Evolutionary conservation across 108 stramenopile species (phyloP).

Genomic region (Stephanodiscus minutulus): DNA sequence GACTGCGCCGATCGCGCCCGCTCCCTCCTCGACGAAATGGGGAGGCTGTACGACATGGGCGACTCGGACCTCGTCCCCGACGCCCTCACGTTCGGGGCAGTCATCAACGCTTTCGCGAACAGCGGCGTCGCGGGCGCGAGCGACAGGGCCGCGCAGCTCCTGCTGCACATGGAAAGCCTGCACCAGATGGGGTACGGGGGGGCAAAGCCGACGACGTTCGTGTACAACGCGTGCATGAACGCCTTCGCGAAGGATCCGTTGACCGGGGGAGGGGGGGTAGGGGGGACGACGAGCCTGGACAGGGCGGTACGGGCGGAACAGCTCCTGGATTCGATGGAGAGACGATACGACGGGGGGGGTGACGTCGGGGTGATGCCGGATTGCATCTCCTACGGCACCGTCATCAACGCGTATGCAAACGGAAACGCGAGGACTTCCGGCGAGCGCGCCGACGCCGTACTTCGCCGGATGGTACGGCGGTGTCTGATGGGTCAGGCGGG

Average conservation of each 20-base stretch:
- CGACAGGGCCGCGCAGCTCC: conserved; percentile 42
- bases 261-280: conserved; percentile 1
- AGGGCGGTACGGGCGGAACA: conserved; percentile 43
- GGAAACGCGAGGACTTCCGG: conserved; percentile 28
- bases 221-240: conserved; percentile 55
- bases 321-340: conserved; percentile 46
- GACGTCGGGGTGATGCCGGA: conserved; percentile 44
- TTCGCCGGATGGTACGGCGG: conserved; percentile 34
- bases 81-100: conserved; percentile 50
- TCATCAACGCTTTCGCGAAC: conserved; percentile 58
- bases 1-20: conserved; percentile 50
- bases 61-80: conserved; percentile 38
- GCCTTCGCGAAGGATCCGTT: conserved; percentile 48
- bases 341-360: conserved; percentile 33
- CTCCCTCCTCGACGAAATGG: conserved; percentile 49
- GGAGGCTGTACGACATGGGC: conserved; percentile 43
- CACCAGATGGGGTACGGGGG: conserved; percentile 43
- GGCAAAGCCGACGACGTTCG: conserved; percentile 51
- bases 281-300: background rate
- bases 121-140: conserved; percentile 20
- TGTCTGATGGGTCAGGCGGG: conserved; percentile 34
- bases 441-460: conserved; percentile 31
- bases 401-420: conserved; percentile 53
- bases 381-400: conserved; percentile 49
- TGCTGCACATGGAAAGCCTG: conserved; percentile 51